Percentiles rank a stretch among this genome's conserved stretches.
phyloP scores from a whole-genome alignment of 805 yeast genomes.

The Diddensiella transvaalensis region DNA sequence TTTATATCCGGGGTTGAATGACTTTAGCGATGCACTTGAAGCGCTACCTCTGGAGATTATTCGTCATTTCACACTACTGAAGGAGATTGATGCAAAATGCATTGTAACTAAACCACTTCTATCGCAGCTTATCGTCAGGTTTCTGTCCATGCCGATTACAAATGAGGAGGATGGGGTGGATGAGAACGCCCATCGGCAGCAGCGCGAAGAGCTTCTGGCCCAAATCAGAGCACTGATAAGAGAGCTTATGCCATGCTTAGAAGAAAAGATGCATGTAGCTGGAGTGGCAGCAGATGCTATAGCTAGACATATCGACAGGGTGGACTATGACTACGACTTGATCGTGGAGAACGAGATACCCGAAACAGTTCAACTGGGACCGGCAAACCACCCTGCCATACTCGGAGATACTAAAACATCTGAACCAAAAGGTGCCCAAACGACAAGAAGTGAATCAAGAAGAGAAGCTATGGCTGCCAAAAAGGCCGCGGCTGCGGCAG shows the following conservation, averaged over 20 bases:
- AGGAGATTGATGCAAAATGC: constrained; percentile 95
- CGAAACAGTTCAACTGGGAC: constrained; percentile 69
- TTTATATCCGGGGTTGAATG: constrained; percentile 82
- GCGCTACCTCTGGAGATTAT: constrained; percentile 83
- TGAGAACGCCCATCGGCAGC: constrained; percentile 3
- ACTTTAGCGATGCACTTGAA: constrained; percentile 83
- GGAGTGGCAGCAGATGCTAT: constrained; percentile 82
- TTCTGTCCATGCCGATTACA: constrained; percentile 38
- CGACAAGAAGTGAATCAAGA: constrained; percentile 77
- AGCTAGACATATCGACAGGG: constrained; percentile 60
- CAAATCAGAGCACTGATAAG: constrained; percentile 43
- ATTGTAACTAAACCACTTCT: constrained; percentile 68
- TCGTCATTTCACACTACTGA: constrained; percentile 78
- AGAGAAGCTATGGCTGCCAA: constrained; percentile 92
- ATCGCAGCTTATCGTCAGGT: constrained; percentile 47
- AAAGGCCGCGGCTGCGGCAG: constrained; percentile 48
- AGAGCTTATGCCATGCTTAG: constrained; percentile 86
- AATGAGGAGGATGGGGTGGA: constrained; percentile 12
- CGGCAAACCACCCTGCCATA: constrained; percentile 88
- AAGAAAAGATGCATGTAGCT: constrained; percentile 97
- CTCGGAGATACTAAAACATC: constrained; percentile 50
- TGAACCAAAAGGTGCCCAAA: constrained; percentile 50
- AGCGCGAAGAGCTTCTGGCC: constrained; percentile 30
- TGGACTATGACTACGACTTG: constrained; percentile 76
- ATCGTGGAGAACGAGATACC: constrained; percentile 81